phyloP scores from a whole-genome alignment of 176 grass and related monocot species.

The Musa troglodytarum region DNA sequence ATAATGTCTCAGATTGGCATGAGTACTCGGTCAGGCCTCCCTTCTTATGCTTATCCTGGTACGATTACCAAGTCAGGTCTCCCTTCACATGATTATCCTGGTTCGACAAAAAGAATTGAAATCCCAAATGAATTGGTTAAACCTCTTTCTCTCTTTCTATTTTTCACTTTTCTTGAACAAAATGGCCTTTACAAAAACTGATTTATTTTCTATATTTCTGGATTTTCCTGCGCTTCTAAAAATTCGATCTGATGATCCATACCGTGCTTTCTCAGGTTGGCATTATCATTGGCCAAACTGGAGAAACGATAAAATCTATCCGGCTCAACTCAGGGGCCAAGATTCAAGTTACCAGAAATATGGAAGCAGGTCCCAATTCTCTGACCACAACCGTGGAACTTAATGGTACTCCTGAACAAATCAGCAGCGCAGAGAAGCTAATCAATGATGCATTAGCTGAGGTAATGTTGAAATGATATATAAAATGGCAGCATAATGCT shows the following conservation, averaged over 20 bases:
- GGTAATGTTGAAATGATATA: constrained; percentile 22
- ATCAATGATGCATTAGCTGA: constrained; percentile 75
- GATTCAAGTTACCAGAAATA: constrained; percentile 86
- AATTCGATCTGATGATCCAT: too few species aligned
- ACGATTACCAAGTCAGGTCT: neutral
- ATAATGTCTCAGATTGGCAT: constrained; percentile 49
- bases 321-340: constrained; percentile 83
- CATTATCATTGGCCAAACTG: constrained; percentile 84
- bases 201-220: neutral
- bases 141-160: neutral
- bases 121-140: constrained; percentile 77
- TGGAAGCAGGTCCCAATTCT: constrained; percentile 68
- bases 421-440: constrained; percentile 73
- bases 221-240: too few species aligned
- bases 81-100: constrained; percentile 45
- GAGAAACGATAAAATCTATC: constrained; percentile 80
- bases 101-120: constrained; percentile 77
- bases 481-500: too few species aligned
- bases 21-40: too few species aligned
- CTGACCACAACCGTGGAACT: constrained; percentile 61
- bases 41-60: too few species aligned
- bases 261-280: constrained; percentile 41
- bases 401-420: constrained; percentile 78
- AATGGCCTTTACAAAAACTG: too few species aligned
- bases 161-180: neutral